A percentile compares a stretch with the other conserved stretches of the same genome.
Conservation (phyloP, 768 basidiomycete species). For the Antrodiella citrinella region DNA sequence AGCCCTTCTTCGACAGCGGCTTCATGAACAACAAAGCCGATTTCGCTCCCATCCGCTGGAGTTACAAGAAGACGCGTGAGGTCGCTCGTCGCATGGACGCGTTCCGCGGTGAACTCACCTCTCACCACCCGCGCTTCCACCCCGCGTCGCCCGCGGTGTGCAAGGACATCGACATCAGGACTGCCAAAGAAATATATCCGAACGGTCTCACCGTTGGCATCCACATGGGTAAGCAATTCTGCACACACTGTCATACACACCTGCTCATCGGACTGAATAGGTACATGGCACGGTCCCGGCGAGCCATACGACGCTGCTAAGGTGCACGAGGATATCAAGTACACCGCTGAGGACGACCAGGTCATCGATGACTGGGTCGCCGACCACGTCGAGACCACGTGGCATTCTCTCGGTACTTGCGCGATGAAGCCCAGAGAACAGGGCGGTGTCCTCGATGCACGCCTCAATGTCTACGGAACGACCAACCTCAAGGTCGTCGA, state of each 20-base stretch:
- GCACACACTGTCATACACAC: not conserved
- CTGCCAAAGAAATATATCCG: slow-evolving; percentile 54
- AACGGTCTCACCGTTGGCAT: slow-evolving; percentile 59
- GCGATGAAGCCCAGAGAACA: slow-evolving; percentile 64
- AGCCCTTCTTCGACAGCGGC: slow-evolving; percentile 62
- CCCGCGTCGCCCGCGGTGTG: slow-evolving; percentile 53
- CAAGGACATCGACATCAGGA: slow-evolving; percentile 59
- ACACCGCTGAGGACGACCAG: slow-evolving; percentile 58
- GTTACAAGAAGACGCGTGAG: slow-evolving; percentile 71
- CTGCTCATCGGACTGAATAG: not conserved
- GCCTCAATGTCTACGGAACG: slow-evolving; percentile 58
- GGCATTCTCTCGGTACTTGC: slow-evolving; percentile 56
- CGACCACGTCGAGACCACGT: slow-evolving; percentile 69
- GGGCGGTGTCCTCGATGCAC: slow-evolving; percentile 58
- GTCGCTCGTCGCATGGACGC: slow-evolving; percentile 68
- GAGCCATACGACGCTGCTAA: slow-evolving; percentile 46
- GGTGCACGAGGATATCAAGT: slow-evolving; percentile 58
- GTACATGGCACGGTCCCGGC: slow-evolving; percentile 54
- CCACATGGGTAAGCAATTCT: slow-evolving; percentile 48
- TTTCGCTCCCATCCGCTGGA: slow-evolving; percentile 69
- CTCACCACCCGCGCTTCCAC: slow-evolving; percentile 70
- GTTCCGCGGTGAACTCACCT: slow-evolving; percentile 64
- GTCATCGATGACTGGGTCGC: slow-evolving; percentile 68
- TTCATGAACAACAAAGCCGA: slow-evolving; percentile 78
- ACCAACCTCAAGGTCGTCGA: slow-evolving; percentile 61